phyloP scores from a whole-genome alignment of 2,329 filamentous ascomycete genomes.

The Botrytis medusae region DNA sequence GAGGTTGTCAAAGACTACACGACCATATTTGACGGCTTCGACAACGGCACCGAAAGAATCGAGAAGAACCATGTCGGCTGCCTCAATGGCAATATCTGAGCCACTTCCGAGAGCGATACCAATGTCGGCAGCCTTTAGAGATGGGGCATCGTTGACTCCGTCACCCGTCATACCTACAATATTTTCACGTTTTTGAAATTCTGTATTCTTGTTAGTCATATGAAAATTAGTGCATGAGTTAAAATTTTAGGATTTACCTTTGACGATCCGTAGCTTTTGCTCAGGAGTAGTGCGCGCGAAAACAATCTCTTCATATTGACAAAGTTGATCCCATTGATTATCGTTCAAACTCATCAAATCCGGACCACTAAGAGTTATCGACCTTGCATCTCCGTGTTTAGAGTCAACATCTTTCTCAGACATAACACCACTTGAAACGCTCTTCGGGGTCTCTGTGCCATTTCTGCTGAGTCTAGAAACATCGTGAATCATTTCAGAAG shows the following conservation, averaged over 20 bases:
- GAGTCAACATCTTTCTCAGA: constrained; percentile 15
- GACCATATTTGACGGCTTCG: constrained; percentile 69
- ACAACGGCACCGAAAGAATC: constrained; percentile 73
- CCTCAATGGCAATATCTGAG: constrained; percentile 61
- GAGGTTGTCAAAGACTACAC: constrained; percentile 77
- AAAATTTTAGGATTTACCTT: constrained; percentile 47
- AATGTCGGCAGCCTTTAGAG: constrained; percentile 63
- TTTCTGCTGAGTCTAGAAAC: constrained; percentile 21
- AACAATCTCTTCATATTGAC: constrained; percentile 67
- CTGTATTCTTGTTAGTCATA: constrained; percentile 11
- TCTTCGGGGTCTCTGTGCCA: constrained; percentile 11
- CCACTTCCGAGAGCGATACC: constrained; percentile 59
- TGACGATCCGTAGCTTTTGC: constrained; percentile 74
- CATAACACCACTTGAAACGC: not conserved
- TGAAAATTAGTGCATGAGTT: not conserved
- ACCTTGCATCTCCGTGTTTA: constrained; percentile 28
- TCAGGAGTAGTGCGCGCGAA: constrained; percentile 75
- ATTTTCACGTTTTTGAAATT: constrained; percentile 51
- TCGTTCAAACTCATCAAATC: constrained; percentile 65
- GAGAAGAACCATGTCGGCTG: constrained; percentile 61
- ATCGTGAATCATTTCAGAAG: constrained; percentile 26
- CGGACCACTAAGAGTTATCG: constrained; percentile 62
- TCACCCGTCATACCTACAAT: constrained; percentile 54
- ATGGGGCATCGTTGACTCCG: constrained; percentile 52
- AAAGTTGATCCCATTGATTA: constrained; percentile 65